Conservation (phyloP, 108 stramenopile species). For the Fistulifera pelliculosa region DNA sequence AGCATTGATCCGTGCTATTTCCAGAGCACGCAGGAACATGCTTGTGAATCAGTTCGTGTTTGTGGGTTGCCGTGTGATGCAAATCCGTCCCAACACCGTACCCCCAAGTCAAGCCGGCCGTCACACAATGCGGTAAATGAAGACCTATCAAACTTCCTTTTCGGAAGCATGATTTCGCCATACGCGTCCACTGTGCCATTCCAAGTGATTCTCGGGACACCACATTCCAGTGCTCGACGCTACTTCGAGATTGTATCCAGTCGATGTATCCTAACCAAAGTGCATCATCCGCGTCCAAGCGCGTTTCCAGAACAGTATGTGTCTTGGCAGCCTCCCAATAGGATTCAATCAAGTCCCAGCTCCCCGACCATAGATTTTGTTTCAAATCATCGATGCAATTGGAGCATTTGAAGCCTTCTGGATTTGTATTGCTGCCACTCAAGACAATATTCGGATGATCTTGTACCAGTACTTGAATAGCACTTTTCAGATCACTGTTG, state of each 20-base stretch:
- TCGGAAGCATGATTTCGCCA: neutral
- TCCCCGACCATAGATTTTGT: conserved; percentile 2
- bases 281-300: conserved; percentile 73
- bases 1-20: neutral
- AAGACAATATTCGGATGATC: conserved; percentile 26
- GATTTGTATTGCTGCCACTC: conserved; percentile 28
- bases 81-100: conserved; percentile 22
- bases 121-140: conserved; percentile 18
- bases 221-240: conserved; percentile 21
- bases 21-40: neutral
- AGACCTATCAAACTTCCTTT: conserved; percentile 5
- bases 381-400: neutral
- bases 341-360: neutral
- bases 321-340: conserved; percentile 14
- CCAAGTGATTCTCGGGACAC: conserved; percentile 27
- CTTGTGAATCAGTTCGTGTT: conserved; percentile 5
- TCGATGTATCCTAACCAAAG: conserved; percentile 20
- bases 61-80: neutral
- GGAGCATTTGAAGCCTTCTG: neutral
- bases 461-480: conserved; percentile 4
- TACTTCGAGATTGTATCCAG: conserved; percentile 15
- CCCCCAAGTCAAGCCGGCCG: conserved; percentile 45
- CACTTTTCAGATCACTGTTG: conserved; percentile 9
- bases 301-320: conserved; percentile 33
- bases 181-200: conserved; percentile 30